Percentiles rank a stretch among this genome's conserved stretches.
Conservation (phyloP, 345 rosid genomes). For the Lagerstroemia speciosa region DNA sequence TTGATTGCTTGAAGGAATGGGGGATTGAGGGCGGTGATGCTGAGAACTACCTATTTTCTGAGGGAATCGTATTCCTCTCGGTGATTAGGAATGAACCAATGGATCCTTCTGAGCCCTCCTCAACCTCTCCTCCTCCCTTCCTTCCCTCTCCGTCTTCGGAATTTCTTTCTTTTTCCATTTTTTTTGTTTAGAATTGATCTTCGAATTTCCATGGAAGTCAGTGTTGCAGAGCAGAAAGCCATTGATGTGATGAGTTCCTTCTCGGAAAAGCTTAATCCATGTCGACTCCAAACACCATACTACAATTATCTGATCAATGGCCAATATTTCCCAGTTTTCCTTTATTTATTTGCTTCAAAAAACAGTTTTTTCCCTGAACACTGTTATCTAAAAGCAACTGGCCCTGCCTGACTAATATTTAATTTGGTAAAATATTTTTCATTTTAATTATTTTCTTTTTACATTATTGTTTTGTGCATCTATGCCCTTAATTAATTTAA, state of each 20-base stretch:
- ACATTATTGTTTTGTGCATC: no score
- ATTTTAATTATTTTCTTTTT: no score
- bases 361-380: no score
- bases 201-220: neutral
- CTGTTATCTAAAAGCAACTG: no score
- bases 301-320: conserved; percentile 43
- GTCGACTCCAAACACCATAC: conserved; percentile 35
- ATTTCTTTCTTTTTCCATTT: no score
- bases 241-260: conserved; percentile 22
- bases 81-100: conserved; percentile 1
- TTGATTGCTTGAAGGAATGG: neutral
- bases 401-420: no score
- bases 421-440: no score
- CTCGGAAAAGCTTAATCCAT: conserved; percentile 17
- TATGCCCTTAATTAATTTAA: no score
- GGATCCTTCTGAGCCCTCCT: conserved; percentile 2
- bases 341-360: no score
- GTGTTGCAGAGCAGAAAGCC: conserved; percentile 10
- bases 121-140: neutral
- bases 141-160: neutral
- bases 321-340: neutral
- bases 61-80: neutral
- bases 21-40: neutral
- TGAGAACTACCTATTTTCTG: conserved; percentile 3
- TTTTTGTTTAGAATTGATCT: neutral